These are phyloP conservation scores for Candida ascalaphidarum DNA, from an alignment of 805 yeast genomes.

Conservation along the genomic window DNA sequence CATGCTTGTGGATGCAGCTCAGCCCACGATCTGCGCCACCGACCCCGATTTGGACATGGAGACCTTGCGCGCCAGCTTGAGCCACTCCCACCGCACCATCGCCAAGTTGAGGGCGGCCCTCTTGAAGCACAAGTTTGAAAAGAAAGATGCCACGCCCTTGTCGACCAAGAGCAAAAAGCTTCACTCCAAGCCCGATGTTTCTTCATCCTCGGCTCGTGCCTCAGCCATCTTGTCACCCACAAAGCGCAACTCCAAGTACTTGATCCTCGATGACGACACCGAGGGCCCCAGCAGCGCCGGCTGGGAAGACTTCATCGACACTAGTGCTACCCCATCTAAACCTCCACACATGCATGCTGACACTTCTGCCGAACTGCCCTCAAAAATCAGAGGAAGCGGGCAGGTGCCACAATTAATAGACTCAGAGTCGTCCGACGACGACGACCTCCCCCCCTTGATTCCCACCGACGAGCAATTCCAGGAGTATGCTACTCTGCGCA, in stretches of 20 bases:
- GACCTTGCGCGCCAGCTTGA: conserved; percentile 54
- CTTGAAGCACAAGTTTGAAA: conserved; percentile 36
- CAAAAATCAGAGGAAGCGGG: conserved; percentile 5
- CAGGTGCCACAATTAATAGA: conserved; percentile 18
- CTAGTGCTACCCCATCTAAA: conserved; percentile 13
- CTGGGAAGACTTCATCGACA: conserved; percentile 33
- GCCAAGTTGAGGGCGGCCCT: conserved; percentile 47
- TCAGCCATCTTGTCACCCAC: conserved; percentile 22
- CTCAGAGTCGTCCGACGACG: conserved; percentile 17
- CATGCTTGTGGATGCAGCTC: conserved; percentile 20
- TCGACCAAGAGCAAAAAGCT: conserved; percentile 6
- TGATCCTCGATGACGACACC: conserved; percentile 18
- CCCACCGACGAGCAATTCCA: conserved; percentile 17
- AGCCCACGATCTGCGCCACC: conserved; percentile 10
- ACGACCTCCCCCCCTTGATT: not conserved
- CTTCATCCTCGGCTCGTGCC: conserved; percentile 10
- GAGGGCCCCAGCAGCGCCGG: conserved; percentile 10
- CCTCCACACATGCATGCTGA: conserved; percentile 9
- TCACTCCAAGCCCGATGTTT: conserved; percentile 6
- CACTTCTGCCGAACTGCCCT: conserved; percentile 2
- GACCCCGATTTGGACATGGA: conserved; percentile 52
- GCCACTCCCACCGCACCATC: conserved; percentile 56
- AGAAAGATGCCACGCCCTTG: conserved; percentile 7
- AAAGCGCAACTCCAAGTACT: conserved; percentile 25
- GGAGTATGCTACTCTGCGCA: conserved; percentile 24